A percentile compares a stretch with the other conserved stretches of the same genome.
Evolutionary conservation across 2,329 filamentous ascomycete genomes (phyloP).

Genomic region (Triangularia verruculosa): DNA sequence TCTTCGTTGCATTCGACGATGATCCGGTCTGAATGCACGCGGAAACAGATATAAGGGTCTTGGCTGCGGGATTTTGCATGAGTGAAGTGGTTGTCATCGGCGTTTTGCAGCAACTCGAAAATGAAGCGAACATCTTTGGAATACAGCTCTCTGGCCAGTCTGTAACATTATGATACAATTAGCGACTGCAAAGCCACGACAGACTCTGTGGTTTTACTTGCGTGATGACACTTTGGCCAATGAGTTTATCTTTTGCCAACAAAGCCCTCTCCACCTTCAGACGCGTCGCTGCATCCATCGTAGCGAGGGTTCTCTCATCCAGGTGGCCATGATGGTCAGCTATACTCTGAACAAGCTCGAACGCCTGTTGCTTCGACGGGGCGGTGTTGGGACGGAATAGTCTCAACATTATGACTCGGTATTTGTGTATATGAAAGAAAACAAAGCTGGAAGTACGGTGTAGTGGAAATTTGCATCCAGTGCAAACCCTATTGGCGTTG

Average conservation of each 20-base stretch:
- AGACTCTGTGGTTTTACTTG: background rate
- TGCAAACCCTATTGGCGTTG: background rate
- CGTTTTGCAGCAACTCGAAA: conserved; percentile 54
- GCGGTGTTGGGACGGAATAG: too few species aligned
- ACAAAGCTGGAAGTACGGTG: too few species aligned
- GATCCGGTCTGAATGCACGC: conserved; percentile 37
- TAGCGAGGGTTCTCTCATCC: background rate
- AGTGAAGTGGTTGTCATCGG: conserved; percentile 41
- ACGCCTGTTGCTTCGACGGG: background rate
- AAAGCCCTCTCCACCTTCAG: background rate
- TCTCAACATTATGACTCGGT: too few species aligned
- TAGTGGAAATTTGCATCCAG: background rate
- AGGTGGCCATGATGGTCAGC: background rate
- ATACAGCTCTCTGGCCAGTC: conserved; percentile 44
- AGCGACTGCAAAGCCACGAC: background rate
- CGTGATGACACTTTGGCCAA: background rate
- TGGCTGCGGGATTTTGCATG: conserved; percentile 7
- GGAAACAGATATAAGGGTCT: conserved; percentile 36
- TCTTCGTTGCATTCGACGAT: conserved; percentile 50
- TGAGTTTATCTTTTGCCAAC: background rate
- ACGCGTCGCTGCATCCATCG: background rate
- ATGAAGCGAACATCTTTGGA: conserved; percentile 45
- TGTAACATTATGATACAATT: conserved; percentile 20
- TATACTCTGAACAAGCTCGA: background rate
- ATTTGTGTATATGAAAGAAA: too few species aligned